phyloP scores from a whole-genome alignment of 371 early-diverging fungal species.

The Coemansia sp. region DNA sequence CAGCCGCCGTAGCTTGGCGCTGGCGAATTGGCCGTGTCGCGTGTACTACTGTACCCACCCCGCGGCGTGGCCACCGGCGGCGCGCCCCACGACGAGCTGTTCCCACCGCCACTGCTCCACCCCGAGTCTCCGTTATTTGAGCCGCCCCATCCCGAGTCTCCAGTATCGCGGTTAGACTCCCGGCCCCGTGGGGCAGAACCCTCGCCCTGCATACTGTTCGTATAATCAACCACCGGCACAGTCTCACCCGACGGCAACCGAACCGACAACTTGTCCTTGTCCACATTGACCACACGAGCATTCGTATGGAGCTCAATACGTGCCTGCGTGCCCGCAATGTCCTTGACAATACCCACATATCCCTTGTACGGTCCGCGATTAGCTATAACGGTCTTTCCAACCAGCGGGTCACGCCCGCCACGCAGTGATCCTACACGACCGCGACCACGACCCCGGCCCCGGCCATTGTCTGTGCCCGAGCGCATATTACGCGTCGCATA shows the following conservation, averaged over 20 bases:
- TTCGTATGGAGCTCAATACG: slow-evolving; percentile 95
- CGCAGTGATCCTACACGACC: slow-evolving; percentile 67
- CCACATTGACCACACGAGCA: slow-evolving; percentile 72
- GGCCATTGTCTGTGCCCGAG: slow-evolving; percentile 16
- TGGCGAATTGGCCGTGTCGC: slow-evolving; percentile 3
- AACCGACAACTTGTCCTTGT: slow-evolving; percentile 69
- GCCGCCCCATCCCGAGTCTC: slow-evolving; percentile 1
- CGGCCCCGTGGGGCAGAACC: background rate
- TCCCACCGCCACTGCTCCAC: slow-evolving; percentile 35
- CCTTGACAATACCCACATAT: slow-evolving; percentile 94
- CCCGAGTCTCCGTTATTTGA: slow-evolving; percentile 15
- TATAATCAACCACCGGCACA: slow-evolving; percentile 35
- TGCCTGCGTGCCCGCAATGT: slow-evolving; percentile 66
- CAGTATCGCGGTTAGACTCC: background rate
- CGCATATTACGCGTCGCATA: slow-evolving; percentile 39
- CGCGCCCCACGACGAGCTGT: slow-evolving; percentile 28
- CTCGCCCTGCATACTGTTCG: background rate
- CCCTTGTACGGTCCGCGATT: slow-evolving; percentile 95
- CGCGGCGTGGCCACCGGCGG: slow-evolving; percentile 14
- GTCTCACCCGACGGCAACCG: slow-evolving; percentile 52
- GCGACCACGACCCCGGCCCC: slow-evolving; percentile 54
- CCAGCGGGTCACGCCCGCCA: slow-evolving; percentile 75
- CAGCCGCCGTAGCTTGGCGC: slow-evolving; percentile 39
- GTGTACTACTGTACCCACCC: slow-evolving; percentile 3
- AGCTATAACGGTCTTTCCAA: slow-evolving; percentile 87